These are phyloP conservation scores for Drechslera avenae DNA, from an alignment of 2,329 filamentous ascomycete genomes.

Conservation along the genomic window DNA sequence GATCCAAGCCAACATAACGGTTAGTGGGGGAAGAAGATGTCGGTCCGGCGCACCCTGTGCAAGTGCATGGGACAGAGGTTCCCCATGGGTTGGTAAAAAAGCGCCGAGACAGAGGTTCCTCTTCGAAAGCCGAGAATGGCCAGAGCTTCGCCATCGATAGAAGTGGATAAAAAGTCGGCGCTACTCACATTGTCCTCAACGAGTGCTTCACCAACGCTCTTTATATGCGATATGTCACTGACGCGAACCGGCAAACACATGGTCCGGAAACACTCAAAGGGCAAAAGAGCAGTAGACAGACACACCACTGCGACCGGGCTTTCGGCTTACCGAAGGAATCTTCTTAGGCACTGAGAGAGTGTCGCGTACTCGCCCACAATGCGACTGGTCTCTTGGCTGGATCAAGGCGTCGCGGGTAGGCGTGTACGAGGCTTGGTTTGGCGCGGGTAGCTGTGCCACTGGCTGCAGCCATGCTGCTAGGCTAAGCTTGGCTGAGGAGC, in stretches of 20 bases:
- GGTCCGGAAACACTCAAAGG: neutral
- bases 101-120: slow-evolving; percentile 26
- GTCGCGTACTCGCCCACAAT: neutral
- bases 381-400: neutral
- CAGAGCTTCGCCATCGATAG: slow-evolving; percentile 32
- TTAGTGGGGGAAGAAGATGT: no score
- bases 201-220: neutral
- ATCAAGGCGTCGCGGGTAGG: slow-evolving; percentile 1
- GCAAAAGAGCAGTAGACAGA: neutral
- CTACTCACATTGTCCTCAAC: slow-evolving; percentile 14
- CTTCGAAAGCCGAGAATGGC: slow-evolving; percentile 15
- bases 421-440: neutral
- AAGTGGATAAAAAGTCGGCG: slow-evolving; percentile 9
- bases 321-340: neutral
- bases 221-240: slow-evolving; percentile 2
- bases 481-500: neutral
- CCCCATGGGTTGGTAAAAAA: slow-evolving; percentile 5
- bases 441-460: neutral
- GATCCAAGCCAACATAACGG: neutral
- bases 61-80: slow-evolving; percentile 16
- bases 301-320: slow-evolving; percentile 2
- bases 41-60: no score
- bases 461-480: no score
- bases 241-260: no score
- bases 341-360: neutral